These are phyloP conservation scores for Podila minutissima DNA, from an alignment of 192 early-diverging fungal species.

Conservation along the genomic window DNA sequence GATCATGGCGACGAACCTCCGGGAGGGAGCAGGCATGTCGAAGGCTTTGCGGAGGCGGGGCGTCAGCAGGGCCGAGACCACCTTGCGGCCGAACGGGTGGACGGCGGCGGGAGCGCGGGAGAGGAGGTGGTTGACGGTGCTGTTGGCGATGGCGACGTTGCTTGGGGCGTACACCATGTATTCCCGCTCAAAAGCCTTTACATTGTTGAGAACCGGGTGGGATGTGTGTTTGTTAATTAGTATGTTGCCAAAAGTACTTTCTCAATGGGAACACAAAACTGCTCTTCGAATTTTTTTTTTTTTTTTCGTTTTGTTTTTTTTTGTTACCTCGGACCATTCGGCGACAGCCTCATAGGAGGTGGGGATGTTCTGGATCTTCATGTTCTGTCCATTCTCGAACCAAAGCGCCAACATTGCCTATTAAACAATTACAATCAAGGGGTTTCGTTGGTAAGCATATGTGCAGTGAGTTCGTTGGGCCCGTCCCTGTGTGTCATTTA, in stretches of 20 bases:
- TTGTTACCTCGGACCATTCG: slow-evolving; percentile 45
- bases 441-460: neutral
- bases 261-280: too few relatives aligned
- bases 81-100: slow-evolving; percentile 20
- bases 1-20: neutral
- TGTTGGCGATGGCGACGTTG: slow-evolving; percentile 31
- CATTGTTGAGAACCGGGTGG: neutral
- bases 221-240: neutral
- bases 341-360: slow-evolving; percentile 27
- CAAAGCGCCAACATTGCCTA: slow-evolving; percentile 47
- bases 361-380: slow-evolving; percentile 59
- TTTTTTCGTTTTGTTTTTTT: too few relatives aligned
- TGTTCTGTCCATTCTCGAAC: slow-evolving; percentile 34
- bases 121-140: slow-evolving; percentile 25
- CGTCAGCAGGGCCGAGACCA: slow-evolving; percentile 41
- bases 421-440: too few relatives aligned
- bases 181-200: slow-evolving; percentile 36
- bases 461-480: neutral
- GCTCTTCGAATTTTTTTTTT: neutral
- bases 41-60: slow-evolving; percentile 17
- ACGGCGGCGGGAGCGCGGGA: slow-evolving; percentile 1
- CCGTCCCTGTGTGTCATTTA: neutral
- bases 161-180: slow-evolving; percentile 11
- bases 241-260: neutral
- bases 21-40: slow-evolving; percentile 10